phyloP scores from a whole-genome alignment of 495 filamentous ascomycete species.

The Neurospora terricola region DNA sequence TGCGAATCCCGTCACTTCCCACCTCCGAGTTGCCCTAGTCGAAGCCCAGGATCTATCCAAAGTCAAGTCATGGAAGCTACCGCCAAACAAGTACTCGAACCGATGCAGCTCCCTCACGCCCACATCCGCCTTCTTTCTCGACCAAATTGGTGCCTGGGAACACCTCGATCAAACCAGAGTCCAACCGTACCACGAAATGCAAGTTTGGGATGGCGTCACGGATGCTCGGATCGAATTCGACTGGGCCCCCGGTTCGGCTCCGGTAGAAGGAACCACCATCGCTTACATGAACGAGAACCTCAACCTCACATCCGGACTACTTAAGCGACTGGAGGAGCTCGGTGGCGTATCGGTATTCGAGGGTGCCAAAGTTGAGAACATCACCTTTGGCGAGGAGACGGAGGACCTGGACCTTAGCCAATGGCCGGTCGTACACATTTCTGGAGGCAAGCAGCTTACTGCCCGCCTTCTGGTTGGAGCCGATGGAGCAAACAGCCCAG shows the following conservation, averaged over 20 bases:
- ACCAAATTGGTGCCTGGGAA: slow-evolving; percentile 79
- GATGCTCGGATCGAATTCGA: slow-evolving; percentile 84
- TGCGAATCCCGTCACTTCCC: slow-evolving; percentile 60
- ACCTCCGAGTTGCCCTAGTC: slow-evolving; percentile 77
- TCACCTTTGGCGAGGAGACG: slow-evolving; percentile 60
- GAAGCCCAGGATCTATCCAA: slow-evolving; percentile 76
- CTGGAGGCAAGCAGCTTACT: slow-evolving; percentile 49
- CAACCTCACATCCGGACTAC: slow-evolving; percentile 70
- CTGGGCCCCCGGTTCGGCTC: slow-evolving; percentile 44
- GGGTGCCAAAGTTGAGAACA: slow-evolving; percentile 63
- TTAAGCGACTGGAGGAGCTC: slow-evolving; percentile 58
- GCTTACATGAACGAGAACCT: slow-evolving; percentile 95
- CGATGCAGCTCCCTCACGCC: slow-evolving; percentile 92
- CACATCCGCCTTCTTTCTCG: slow-evolving; percentile 59
- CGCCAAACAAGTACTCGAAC: slow-evolving; percentile 70
- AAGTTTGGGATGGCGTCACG: slow-evolving; percentile 92
- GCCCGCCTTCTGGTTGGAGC: slow-evolving; percentile 86
- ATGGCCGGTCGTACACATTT: slow-evolving; percentile 75
- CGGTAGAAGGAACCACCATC: slow-evolving; percentile 45
- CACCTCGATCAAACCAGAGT: slow-evolving; percentile 59
- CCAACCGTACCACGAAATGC: slow-evolving; percentile 85
- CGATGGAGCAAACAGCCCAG: slow-evolving; percentile 90
- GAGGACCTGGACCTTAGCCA: slow-evolving; percentile 65
- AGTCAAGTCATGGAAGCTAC: slow-evolving; percentile 52
- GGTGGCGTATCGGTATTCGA: slow-evolving; percentile 61